phyloP scores from a whole-genome alignment of 176 grass and related monocot species.

The Hyparrhenia diplandra region DNA sequence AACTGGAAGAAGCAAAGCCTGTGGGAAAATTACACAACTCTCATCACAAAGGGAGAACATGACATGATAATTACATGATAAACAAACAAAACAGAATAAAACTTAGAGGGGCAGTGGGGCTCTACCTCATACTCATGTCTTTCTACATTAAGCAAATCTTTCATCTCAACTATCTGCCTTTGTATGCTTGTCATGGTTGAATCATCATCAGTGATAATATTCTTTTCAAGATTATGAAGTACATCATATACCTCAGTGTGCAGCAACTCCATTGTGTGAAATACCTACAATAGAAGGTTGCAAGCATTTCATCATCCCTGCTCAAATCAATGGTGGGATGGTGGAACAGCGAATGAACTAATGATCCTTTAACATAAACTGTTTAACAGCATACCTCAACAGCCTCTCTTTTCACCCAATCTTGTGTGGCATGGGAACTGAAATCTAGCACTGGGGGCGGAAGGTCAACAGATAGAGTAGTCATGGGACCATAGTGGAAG shows the following conservation, averaged over 20 bases:
- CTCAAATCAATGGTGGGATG: conserved; percentile 14
- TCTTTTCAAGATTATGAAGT: conserved; percentile 57
- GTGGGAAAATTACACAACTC: conserved; percentile 2
- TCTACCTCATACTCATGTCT: conserved; percentile 77
- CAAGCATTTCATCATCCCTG: conserved; percentile 24
- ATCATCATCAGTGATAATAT: conserved; percentile 40
- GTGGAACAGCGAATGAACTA: conserved; percentile 10
- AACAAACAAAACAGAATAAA: conserved; percentile 21
- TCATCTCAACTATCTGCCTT: conserved; percentile 56
- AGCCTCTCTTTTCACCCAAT: conserved; percentile 83
- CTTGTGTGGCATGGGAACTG: conserved; percentile 43
- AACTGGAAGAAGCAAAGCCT: conserved; percentile 72
- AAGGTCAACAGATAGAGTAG: conserved; percentile 75
- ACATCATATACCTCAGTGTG: conserved; percentile 64
- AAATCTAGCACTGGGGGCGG: conserved; percentile 72
- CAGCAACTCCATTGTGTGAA: conserved; percentile 49
- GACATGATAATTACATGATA: no score
- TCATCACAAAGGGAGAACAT: background rate
- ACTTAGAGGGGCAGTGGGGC: background rate
- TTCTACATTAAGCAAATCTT: conserved; percentile 69
- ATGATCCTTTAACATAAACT: conserved; percentile 1
- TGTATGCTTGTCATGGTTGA: conserved; percentile 46
- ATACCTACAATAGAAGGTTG: conserved; percentile 51
- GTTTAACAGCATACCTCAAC: conserved; percentile 52
- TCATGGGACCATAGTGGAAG: conserved; percentile 74